Base-by-base conservation (phyloP, 805 yeast species). In the Wickerhamomyces subpelliculosus region DNA sequence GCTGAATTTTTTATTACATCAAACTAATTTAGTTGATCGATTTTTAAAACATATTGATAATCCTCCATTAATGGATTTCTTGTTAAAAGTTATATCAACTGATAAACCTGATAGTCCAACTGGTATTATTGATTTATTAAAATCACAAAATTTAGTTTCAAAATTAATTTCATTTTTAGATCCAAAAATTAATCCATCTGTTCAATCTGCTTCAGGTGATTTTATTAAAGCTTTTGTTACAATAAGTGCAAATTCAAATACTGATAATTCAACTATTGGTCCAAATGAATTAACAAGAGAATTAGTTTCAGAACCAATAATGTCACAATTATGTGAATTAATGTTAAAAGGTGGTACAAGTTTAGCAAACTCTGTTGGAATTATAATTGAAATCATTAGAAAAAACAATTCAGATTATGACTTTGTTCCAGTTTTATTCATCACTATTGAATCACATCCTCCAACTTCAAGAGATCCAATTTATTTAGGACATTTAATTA, bases 331-430 rank as follows among this genome's bases (percentile, higher is more conserved):
- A 47, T 84, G 89, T 20, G 62, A 76, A 16, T 77, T 84, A 45
- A 93, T 93, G 84, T 72, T 90, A 39, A 52, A 67, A 42, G 86
- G 87, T 39, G 95, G 95, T 34, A 80, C 89, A 25, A 95, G 96
- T 2, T 70, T 93, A 46, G 83, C 93, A 27, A 90, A 89, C 50
- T 95, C 96, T 52, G 98, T 93, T 24, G 94, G 97, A 6, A 87
- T 93, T 20, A 78, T 93, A 25, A 90, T 93, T 49, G 98, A 93
- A 62, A 75, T 93, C 30, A 93, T 93, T 41, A 75, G 98, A 53
- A 93, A 93, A 57, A 93, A 93, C 58, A 93, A 93, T 55, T 86
- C 96, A 0, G 98, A 93, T 58, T 93, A 93, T 60, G 98, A 93
- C 62, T 71, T 78, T 34, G 83, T 85, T 34, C 94, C 95, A 41